A percentile compares a stretch with the other conserved stretches of the same genome.
Evolutionary conservation across 768 basidiomycete species (phyloP).

Genomic region (Trametes punicea): DNA sequence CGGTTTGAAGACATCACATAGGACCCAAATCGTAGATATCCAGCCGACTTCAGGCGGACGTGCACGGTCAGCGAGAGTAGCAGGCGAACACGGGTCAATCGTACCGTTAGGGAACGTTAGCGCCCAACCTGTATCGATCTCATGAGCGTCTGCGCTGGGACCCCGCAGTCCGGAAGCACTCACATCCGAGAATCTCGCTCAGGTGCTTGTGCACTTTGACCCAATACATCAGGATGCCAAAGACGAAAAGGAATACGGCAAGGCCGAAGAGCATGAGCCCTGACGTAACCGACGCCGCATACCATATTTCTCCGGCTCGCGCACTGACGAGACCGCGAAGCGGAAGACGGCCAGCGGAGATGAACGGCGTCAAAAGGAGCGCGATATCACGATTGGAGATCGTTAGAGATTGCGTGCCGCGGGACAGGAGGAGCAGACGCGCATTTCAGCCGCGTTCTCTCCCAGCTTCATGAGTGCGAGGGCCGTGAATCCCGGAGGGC

Average conservation of each 20-base stretch:
- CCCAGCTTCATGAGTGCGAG: constrained; percentile 45
- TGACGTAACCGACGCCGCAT: constrained; percentile 37
- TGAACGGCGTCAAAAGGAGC: neutral
- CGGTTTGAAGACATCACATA: constrained; percentile 42
- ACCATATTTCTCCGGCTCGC: constrained; percentile 44
- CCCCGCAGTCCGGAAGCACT: constrained; percentile 15
- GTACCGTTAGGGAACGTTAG: constrained; percentile 44
- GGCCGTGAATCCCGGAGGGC: constrained; percentile 49
- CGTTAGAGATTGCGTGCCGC: neutral
- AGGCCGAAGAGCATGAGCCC: constrained; percentile 43
- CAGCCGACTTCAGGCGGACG: constrained; percentile 34
- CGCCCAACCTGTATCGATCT: constrained; percentile 36
- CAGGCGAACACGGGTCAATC: neutral
- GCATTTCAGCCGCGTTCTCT: constrained; percentile 38
- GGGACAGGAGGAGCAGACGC: constrained; percentile 3
- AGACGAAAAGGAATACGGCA: constrained; percentile 45
- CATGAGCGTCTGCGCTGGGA: constrained; percentile 1
- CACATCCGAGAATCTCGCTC: constrained; percentile 45
- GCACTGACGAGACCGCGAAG: constrained; percentile 35
- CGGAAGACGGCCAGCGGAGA: constrained; percentile 29
- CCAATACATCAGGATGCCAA: constrained; percentile 45
- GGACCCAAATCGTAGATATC: constrained; percentile 40
- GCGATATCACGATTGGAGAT: constrained; percentile 11
- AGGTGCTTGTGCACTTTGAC: constrained; percentile 47
- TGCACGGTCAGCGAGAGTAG: neutral